Evolutionary conservation across 768 basidiomycete species (phyloP).

Genomic region (Exsudoporus frostii): DNA sequence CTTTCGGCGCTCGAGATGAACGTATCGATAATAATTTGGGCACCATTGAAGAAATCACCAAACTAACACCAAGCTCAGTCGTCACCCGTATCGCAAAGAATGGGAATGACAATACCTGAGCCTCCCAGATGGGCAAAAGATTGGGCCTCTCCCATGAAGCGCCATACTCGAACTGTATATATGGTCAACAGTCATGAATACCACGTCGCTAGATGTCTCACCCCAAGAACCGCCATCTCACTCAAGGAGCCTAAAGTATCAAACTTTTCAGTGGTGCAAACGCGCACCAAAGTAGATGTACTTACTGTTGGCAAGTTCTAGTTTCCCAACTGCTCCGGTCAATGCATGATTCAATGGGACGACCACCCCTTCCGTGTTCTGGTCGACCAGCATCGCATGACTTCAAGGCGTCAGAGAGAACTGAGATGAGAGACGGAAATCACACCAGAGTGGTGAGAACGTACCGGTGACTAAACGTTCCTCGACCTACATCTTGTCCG

Average conservation of each 20-base stretch:
- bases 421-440: neutral
- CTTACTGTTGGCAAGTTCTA: conserved; percentile 86
- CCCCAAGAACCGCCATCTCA: conserved; percentile 85
- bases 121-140: conserved; percentile 87
- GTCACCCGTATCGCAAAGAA: neutral
- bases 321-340: conserved; percentile 50
- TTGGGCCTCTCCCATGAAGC: conserved; percentile 85
- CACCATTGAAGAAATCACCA: conserved; percentile 92
- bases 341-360: conserved; percentile 79
- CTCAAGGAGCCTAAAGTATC: conserved; percentile 67
- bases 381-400: conserved; percentile 92
- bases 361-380: conserved; percentile 72
- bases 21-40: conserved; percentile 84
- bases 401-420: conserved; percentile 25
- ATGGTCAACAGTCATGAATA: neutral
- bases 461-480: conserved; percentile 81
- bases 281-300: conserved; percentile 14
- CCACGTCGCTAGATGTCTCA: conserved; percentile 35
- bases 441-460: neutral
- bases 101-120: conserved; percentile 51
- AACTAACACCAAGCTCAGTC: conserved; percentile 44
- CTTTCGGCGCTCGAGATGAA: conserved; percentile 84
- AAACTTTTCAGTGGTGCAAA: neutral
- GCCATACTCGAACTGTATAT: conserved; percentile 80
- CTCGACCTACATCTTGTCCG: conserved; percentile 89